A percentile compares a stretch with the other conserved stretches of the same genome.
Conservation (phyloP, 805 yeast species). For the Yamadazyma philogaea region DNA sequence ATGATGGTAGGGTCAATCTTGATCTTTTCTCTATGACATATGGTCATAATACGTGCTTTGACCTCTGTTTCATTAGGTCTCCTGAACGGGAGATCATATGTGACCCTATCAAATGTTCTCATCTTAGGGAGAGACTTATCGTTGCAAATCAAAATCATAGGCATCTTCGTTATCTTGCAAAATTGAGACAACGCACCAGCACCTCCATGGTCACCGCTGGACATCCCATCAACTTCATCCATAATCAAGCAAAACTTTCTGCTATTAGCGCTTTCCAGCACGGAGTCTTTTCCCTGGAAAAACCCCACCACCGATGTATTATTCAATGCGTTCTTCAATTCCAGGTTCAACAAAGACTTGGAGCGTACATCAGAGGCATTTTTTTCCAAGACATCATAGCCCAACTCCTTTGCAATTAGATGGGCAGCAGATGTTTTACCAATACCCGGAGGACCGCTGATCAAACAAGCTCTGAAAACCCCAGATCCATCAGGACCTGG, state of each 20-base stretch:
- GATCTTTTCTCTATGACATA: conserved; percentile 80
- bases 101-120: conserved; percentile 88
- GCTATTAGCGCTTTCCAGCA: conserved; percentile 30
- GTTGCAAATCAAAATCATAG: conserved; percentile 90
- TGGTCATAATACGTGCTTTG: conserved; percentile 81
- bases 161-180: conserved; percentile 81
- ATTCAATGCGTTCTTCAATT: conserved; percentile 66
- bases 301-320: conserved; percentile 84
- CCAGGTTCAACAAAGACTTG: conserved; percentile 66
- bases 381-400: conserved; percentile 72
- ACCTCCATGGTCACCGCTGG: conserved; percentile 98
- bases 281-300: conserved; percentile 43
- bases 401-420: conserved; percentile 62
- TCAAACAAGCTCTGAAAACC: conserved; percentile 73
- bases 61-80: conserved; percentile 84
- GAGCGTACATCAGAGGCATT: conserved; percentile 91
- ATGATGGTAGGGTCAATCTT: conserved; percentile 76
- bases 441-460: conserved; percentile 86
- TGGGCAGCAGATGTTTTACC: conserved; percentile 85
- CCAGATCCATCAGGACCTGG: conserved; percentile 66
- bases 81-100: conserved; percentile 78
- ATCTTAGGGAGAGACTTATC: conserved; percentile 90
- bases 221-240: conserved; percentile 99
- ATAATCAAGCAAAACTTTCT: conserved; percentile 77
- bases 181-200: conserved; percentile 90